phyloP scores from a whole-genome alignment of 164 flowering plant species.

The Tetrastigma voinierianum region DNA sequence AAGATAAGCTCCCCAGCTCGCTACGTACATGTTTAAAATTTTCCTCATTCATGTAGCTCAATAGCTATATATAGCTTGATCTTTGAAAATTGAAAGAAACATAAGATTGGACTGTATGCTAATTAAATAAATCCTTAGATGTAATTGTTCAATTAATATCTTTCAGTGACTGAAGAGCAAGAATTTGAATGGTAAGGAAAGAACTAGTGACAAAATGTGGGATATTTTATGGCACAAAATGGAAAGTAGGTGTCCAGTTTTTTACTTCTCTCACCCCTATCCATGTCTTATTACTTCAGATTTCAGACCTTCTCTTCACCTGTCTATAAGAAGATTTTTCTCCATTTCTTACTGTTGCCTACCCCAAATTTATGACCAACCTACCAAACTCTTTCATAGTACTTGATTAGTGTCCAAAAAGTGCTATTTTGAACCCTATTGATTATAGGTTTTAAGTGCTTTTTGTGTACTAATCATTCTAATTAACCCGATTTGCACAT shows the following conservation, averaged over 20 bases:
- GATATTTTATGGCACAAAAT: not conserved
- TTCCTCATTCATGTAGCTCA: no score
- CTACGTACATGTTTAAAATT: slow-evolving; percentile 32
- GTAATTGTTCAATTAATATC: no score
- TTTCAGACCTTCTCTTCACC: not conserved
- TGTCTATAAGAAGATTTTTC: not conserved
- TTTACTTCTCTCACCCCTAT: not conserved
- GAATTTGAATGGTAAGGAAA: not conserved
- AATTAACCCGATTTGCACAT: no score
- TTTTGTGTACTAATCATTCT: no score
- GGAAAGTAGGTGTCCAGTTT: not conserved
- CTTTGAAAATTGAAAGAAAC: not conserved
- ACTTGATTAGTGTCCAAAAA: no score
- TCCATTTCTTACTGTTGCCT: not conserved
- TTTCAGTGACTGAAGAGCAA: no score
- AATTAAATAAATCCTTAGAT: no score
- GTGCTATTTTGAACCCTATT: no score
- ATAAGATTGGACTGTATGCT: no score
- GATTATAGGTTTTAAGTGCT: no score
- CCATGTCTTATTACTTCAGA: not conserved
- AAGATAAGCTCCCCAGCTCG: slow-evolving; percentile 59
- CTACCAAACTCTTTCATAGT: not conserved
- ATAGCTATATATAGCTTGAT: no score
- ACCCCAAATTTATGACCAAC: not conserved
- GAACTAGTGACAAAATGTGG: not conserved